phyloP scores from a whole-genome alignment of 1,139 yeast species.

The Taphrina confusa region DNA sequence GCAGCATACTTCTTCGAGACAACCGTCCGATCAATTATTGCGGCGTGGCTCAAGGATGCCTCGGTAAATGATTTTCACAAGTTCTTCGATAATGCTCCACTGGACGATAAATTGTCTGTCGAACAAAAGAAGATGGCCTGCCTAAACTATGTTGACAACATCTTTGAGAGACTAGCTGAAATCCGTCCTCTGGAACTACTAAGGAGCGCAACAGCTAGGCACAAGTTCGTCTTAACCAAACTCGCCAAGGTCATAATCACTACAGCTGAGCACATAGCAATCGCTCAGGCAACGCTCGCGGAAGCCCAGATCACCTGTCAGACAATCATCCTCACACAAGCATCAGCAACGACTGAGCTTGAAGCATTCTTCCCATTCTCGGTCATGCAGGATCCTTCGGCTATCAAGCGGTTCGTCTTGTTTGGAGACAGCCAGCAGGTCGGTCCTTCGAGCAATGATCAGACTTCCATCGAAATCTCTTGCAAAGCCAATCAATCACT shows the following conservation, averaged over 20 bases:
- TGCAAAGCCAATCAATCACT: constrained; percentile 43
- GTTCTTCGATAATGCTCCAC: constrained; percentile 40
- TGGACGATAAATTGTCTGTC: constrained; percentile 36
- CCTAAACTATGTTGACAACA: constrained; percentile 41
- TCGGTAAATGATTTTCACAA: constrained; percentile 46
- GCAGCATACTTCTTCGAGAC: constrained; percentile 49
- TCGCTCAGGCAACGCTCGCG: constrained; percentile 40
- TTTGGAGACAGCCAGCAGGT: constrained; percentile 47
- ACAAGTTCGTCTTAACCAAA: constrained; percentile 43
- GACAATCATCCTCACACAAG: constrained; percentile 47
- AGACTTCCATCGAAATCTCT: constrained; percentile 37
- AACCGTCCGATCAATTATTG: constrained; percentile 48
- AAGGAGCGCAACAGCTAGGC: constrained; percentile 40
- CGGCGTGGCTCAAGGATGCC: constrained; percentile 20
- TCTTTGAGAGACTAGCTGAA: constrained; percentile 46
- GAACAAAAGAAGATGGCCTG: constrained; percentile 37
- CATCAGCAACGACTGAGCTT: constrained; percentile 46
- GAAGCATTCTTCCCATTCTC: constrained; percentile 47
- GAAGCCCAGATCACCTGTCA: constrained; percentile 43
- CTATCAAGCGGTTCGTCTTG: constrained; percentile 44
- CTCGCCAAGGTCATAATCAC: constrained; percentile 47
- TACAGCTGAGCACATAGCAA: constrained; percentile 44
- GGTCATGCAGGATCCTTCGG: constrained; percentile 35
- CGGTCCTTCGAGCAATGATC: constrained; percentile 42
- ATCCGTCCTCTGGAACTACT: constrained; percentile 48